These are phyloP conservation scores for Trichoderma asperelloides DNA, from an alignment of 495 filamentous ascomycete genomes.

Conservation along the genomic window DNA sequence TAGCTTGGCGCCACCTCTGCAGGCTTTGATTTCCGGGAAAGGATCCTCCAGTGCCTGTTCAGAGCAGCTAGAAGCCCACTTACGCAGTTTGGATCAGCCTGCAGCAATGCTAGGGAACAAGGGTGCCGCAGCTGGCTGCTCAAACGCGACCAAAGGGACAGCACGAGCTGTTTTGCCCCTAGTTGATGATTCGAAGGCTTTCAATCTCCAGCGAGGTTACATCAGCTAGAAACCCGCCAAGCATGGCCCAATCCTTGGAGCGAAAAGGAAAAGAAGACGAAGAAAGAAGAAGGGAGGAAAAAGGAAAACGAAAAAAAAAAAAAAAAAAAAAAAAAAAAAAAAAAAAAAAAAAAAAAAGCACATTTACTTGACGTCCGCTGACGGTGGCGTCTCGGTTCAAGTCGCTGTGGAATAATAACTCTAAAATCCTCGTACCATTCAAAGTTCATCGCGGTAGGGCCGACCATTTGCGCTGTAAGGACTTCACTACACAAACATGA, in stretches of 20 bases:
- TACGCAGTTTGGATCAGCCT: constrained; percentile 8
- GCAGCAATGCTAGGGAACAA: not conserved
- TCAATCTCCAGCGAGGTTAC: not conserved
- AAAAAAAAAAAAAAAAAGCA: not conserved
- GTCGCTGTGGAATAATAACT: constrained; percentile 1
- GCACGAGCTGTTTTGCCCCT: not conserved
- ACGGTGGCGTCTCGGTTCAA: constrained; percentile 6
- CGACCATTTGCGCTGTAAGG: not conserved
- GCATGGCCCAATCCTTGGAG: not conserved
- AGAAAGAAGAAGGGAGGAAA: too few relatives aligned
- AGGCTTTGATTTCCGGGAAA: constrained; percentile 6
- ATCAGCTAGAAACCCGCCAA: not conserved
- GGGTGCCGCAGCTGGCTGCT: not conserved
- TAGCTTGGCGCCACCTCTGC: not conserved
- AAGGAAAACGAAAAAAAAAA: not conserved
- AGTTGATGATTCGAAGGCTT: not conserved
- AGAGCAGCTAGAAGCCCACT: constrained; percentile 4
- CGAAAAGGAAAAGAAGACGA: too few relatives aligned
- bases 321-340: not conserved
- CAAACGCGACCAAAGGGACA: not conserved
- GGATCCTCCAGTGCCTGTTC: not conserved
- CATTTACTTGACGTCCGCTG: not conserved
- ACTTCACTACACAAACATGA: not conserved
- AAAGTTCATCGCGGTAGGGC: not conserved
- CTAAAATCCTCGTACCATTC: constrained; percentile 2